Conservation (phyloP, 768 basidiomycete species). For the Kwoniella sp. region DNA sequence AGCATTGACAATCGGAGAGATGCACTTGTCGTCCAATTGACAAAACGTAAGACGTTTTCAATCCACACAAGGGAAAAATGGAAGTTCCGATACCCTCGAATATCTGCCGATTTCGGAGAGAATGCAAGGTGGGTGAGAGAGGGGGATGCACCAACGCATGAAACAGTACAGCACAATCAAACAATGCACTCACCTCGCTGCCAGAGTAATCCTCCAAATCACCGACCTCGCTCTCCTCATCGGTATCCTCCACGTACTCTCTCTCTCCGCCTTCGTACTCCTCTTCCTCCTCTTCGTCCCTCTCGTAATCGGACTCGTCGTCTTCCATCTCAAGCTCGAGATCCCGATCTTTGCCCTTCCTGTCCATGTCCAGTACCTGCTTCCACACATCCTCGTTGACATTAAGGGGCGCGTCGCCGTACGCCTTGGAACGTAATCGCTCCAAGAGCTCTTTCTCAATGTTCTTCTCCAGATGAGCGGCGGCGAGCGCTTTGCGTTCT, state of each 20-base stretch:
- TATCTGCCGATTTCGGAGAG: too few relatives aligned
- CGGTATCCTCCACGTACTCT: slow-evolving; percentile 65
- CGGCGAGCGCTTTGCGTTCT: slow-evolving; percentile 93
- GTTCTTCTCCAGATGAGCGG: slow-evolving; percentile 89
- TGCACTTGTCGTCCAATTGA: too few relatives aligned
- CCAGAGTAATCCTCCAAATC: slow-evolving; percentile 62
- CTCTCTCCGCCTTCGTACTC: slow-evolving; percentile 61
- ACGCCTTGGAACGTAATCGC: slow-evolving; percentile 92
- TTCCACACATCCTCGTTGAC: slow-evolving; percentile 98
- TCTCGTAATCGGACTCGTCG: slow-evolving; percentile 61
- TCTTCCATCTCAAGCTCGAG: slow-evolving; percentile 61
- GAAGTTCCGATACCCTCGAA: too few relatives aligned
- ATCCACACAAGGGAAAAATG: too few relatives aligned
- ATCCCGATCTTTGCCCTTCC: slow-evolving; percentile 55
- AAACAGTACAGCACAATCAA: not conserved
- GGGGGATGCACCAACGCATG: too few relatives aligned
- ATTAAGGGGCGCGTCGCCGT: slow-evolving; percentile 95
- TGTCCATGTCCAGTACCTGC: slow-evolving; percentile 81
- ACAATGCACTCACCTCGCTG: slow-evolving; percentile 26
- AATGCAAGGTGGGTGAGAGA: too few relatives aligned
- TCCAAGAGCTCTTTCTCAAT: slow-evolving; percentile 96
- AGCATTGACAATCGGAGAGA: not conserved
- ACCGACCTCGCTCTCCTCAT: slow-evolving; percentile 77
- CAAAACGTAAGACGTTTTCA: too few relatives aligned
- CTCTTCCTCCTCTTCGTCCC: slow-evolving; percentile 57